Conservation (phyloP, 2,329 filamentous ascomycete genomes). For the Pestalotiopsis fici region DNA sequence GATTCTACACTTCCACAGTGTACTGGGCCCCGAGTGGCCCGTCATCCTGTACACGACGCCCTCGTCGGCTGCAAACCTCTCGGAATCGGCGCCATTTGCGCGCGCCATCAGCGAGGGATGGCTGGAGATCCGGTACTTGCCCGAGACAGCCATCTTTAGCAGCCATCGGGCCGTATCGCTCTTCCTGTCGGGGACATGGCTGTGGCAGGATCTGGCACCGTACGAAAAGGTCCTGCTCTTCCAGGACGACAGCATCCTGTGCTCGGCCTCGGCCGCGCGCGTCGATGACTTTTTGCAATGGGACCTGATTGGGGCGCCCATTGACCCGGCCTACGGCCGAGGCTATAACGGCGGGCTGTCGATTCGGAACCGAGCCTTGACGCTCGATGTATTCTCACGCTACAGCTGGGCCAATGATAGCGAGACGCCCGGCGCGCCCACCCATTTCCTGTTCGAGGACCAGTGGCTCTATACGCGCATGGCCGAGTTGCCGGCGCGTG, state of each 20-base stretch:
- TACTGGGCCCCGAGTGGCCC: constrained; percentile 44
- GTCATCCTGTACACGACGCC: constrained; percentile 42
- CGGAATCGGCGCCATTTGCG: constrained; percentile 31
- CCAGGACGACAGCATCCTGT: constrained; percentile 39
- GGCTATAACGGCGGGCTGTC: constrained; percentile 35
- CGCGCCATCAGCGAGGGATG: constrained; percentile 32
- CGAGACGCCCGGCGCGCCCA: constrained; percentile 15
- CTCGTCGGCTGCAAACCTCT: constrained; percentile 20
- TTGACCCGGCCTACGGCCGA: constrained; percentile 17
- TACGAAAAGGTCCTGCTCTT: constrained; percentile 36
- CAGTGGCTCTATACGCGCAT: constrained; percentile 32
- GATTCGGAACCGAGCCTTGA: constrained; percentile 27
- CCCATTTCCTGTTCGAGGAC: constrained; percentile 26
- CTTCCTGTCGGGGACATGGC: constrained; percentile 34
- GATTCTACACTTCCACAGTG: constrained; percentile 37
- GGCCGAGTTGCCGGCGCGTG: constrained; percentile 15
- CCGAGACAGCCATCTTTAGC: constrained; percentile 32
- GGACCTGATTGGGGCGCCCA: constrained; percentile 34
- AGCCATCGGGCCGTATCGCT: constrained; percentile 34
- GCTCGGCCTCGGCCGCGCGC: constrained; percentile 25
- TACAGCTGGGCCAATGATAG: constrained; percentile 20
- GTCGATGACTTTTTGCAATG: constrained; percentile 37
- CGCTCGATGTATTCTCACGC: constrained; percentile 19
- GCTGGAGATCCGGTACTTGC: constrained; percentile 40
- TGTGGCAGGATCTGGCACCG: constrained; percentile 36